These are phyloP conservation scores for Prunus persica DNA, from an alignment of 306 rosid genomes.

Conservation along the genomic window Prunus_persica_NCBIv2 NC_034009.1:33036001-33036500, in stretches of 20 bases:
- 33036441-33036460: conserved; percentile 30
- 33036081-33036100: neutral
- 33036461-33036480: conserved; percentile 61
- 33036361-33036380: neutral
- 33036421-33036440: too few relatives aligned
- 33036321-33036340: conserved; percentile 47
- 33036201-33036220: neutral
- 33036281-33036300: neutral
- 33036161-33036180: neutral
- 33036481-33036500: conserved; percentile 29
- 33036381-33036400: neutral
- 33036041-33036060: neutral
- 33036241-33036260: neutral
- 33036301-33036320: conserved; percentile 24
- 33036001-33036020: neutral
- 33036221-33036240: neutral
- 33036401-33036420: neutral
- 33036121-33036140: neutral
- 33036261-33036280: neutral
- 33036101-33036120: neutral
- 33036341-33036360: conserved; percentile 4
- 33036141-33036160: neutral
- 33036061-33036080: neutral
- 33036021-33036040: neutral
- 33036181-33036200: neutral